phyloP scores from a whole-genome alignment of 1,139 yeast genomes.

The Scheffersomyces illinoinensis region DNA sequence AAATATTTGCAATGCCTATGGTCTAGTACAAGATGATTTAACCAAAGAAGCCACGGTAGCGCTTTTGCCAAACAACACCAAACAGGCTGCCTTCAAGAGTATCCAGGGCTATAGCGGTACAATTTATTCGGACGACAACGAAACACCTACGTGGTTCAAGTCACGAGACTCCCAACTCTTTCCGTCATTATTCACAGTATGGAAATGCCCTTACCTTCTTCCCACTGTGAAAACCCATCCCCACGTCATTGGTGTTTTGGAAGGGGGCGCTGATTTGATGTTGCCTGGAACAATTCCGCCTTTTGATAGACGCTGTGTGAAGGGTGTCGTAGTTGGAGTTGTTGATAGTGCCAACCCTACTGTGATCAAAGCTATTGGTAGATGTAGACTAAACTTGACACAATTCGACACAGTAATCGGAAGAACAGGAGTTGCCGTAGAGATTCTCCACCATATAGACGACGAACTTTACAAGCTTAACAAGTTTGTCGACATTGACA shows the following conservation, averaged over 20 bases:
- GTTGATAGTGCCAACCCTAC: slow-evolving; percentile 61
- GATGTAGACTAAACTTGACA: slow-evolving; percentile 54
- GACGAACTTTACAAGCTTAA: slow-evolving; percentile 56
- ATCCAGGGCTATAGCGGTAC: slow-evolving; percentile 58
- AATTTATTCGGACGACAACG: slow-evolving; percentile 62
- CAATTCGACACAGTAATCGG: slow-evolving; percentile 49
- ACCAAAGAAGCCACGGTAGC: slow-evolving; percentile 46
- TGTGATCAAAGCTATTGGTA: slow-evolving; percentile 76
- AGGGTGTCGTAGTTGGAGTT: slow-evolving; percentile 70
- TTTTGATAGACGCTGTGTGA: slow-evolving; percentile 48
- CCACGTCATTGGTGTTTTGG: slow-evolving; percentile 62
- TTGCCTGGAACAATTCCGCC: slow-evolving; percentile 87
- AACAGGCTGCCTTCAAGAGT: slow-evolving; percentile 66
- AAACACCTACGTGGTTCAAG: slow-evolving; percentile 73
- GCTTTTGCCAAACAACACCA: slow-evolving; percentile 61
- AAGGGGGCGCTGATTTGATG: slow-evolving; percentile 88
- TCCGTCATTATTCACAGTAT: slow-evolving; percentile 74
- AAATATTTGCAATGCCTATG: slow-evolving; percentile 46
- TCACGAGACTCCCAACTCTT: slow-evolving; percentile 53
- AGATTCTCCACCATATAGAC: slow-evolving; percentile 51
- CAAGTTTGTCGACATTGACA: slow-evolving; percentile 44
- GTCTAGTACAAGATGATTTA: slow-evolving; percentile 44
- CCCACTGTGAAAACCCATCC: slow-evolving; percentile 74
- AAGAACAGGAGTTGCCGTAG: slow-evolving; percentile 67
- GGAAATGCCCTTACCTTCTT: slow-evolving; percentile 66